Percentiles rank a stretch among this genome's conserved stretches.
Evolutionary conservation across 2,329 filamentous ascomycete species (phyloP).

Genomic region (Diplodia corticola): DNA sequence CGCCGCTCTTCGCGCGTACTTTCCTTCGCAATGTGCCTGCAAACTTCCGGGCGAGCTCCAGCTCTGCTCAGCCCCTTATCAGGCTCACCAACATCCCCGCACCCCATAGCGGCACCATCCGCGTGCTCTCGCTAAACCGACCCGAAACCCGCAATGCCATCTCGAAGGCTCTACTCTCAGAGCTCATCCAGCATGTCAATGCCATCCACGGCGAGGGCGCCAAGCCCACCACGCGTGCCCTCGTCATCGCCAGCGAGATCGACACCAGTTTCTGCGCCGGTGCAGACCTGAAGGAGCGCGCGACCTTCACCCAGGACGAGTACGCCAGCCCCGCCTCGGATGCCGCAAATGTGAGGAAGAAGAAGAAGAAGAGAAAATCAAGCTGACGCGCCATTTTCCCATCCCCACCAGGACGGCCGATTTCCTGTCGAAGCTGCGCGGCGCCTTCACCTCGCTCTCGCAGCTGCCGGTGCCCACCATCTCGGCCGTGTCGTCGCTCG

Average conservation of each 20-base stretch:
- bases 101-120: slow-evolving; percentile 78
- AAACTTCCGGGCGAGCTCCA: slow-evolving; percentile 17
- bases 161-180: slow-evolving; percentile 71
- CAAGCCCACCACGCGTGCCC: slow-evolving; percentile 66
- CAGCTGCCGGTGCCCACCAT: slow-evolving; percentile 85
- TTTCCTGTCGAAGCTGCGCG: slow-evolving; percentile 76
- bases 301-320: slow-evolving; percentile 75
- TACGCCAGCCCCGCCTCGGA: slow-evolving; percentile 46
- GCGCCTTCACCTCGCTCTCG: slow-evolving; percentile 72
- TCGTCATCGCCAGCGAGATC: slow-evolving; percentile 82
- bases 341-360: slow-evolving; percentile 23
- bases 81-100: slow-evolving; percentile 74
- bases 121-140: slow-evolving; percentile 83
- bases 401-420: slow-evolving; percentile 62
- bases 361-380: too few species aligned
- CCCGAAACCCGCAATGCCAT: slow-evolving; percentile 88
- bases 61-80: slow-evolving; percentile 52
- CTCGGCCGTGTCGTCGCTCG: slow-evolving; percentile 78
- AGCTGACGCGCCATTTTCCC: background rate
- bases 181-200: slow-evolving; percentile 71
- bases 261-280: slow-evolving; percentile 90
- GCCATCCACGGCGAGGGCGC: slow-evolving; percentile 63
- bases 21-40: slow-evolving; percentile 5
- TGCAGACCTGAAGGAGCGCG: slow-evolving; percentile 88
- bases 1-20: slow-evolving; percentile 4